These are phyloP conservation scores for Phytophthora gonapodyides DNA, from an alignment of 352 stramenopile species.

Conservation along the genomic window DNA sequence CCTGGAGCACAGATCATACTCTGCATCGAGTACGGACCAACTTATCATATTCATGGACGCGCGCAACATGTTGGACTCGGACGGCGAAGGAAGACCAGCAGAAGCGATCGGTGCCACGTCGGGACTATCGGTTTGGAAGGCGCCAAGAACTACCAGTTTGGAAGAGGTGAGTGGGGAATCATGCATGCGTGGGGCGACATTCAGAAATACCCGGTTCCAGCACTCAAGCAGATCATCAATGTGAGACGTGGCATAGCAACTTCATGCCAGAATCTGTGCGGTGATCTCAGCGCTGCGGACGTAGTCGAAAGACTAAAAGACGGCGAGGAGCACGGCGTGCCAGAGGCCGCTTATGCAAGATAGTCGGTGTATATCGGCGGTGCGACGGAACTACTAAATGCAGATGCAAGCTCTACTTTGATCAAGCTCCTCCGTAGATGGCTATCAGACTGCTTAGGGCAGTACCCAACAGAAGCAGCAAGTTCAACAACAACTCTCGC, in stretches of 20 bases:
- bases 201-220: conserved; percentile 17
- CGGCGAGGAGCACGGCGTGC: background rate
- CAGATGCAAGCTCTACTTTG: background rate
- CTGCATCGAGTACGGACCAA: conserved; percentile 14
- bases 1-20: conserved; percentile 8
- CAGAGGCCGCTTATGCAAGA: conserved; percentile 7
- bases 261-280: conserved; percentile 3
- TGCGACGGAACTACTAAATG: conserved; percentile 1
- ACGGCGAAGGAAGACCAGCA: background rate
- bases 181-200: conserved; percentile 15
- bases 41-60: conserved; percentile 19
- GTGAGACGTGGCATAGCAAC: background rate
- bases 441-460: conserved; percentile 11
- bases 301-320: conserved; percentile 5
- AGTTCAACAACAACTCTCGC: background rate
- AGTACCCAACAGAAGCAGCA: conserved; percentile 14
- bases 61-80: conserved; percentile 15
- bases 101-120: background rate
- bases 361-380: conserved; percentile 8
- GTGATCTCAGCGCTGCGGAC: background rate
- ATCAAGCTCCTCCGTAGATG: conserved; percentile 13
- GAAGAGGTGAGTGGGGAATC: conserved; percentile 17
- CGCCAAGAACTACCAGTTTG: conserved; percentile 31
- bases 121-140: conserved; percentile 13
- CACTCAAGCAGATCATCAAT: background rate